phyloP scores from a whole-genome alignment of 140 eudicot species.

The Anethum foeniculum region DNA sequence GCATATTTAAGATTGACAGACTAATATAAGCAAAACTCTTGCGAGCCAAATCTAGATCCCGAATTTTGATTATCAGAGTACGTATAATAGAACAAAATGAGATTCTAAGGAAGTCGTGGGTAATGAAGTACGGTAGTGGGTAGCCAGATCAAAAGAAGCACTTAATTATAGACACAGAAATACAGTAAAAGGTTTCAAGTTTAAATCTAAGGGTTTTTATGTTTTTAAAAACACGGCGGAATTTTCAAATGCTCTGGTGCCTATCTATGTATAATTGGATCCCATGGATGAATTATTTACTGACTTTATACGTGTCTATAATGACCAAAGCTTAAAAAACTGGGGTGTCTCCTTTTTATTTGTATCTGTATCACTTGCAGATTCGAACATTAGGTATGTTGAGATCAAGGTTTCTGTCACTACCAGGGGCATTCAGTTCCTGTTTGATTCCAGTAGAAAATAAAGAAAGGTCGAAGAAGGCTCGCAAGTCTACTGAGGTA shows the following conservation, averaged over 20 bases:
- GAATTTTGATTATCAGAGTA: background rate
- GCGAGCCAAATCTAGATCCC: background rate
- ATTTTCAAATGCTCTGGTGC: background rate
- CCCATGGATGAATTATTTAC: background rate
- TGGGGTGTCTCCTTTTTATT: conserved; percentile 11
- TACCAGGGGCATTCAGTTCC: conserved; percentile 77
- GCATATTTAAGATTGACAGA: background rate
- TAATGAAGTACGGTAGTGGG: background rate
- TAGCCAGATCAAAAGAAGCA: background rate
- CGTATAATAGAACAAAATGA: background rate
- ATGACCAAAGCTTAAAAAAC: background rate
- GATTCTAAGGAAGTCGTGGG: background rate
- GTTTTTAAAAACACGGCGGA: background rate
- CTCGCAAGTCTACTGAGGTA: conserved; percentile 56
- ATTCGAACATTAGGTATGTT: conserved; percentile 86
- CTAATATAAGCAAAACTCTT: background rate
- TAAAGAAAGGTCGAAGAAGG: conserved; percentile 44
- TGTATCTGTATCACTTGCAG: conserved; percentile 28
- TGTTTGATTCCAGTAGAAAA: conserved; percentile 64
- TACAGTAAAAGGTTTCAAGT: background rate
- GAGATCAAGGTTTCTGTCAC: conserved; percentile 73
- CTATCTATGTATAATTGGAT: background rate
- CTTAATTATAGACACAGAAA: background rate
- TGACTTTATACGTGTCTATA: too few relatives aligned
- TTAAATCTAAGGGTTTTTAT: background rate